Conservation (phyloP, 768 basidiomycete species). For the Filobasidium floriforme region DNA sequence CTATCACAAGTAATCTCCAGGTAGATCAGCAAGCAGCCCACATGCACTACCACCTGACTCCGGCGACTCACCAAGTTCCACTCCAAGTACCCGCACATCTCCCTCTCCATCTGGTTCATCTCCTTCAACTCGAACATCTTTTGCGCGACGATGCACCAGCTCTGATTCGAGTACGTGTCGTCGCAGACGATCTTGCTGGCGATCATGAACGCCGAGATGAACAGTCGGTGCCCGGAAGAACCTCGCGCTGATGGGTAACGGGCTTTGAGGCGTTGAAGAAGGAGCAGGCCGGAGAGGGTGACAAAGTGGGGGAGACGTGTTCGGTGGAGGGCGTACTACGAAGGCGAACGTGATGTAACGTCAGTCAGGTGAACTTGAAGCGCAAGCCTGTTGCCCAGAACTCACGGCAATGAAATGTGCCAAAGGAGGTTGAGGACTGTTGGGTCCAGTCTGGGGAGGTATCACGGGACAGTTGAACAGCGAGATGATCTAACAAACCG, state of each 20-base stretch:
- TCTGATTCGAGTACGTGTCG: slow-evolving; percentile 88
- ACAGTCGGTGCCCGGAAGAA: slow-evolving; percentile 79
- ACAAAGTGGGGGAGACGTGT: slow-evolving; percentile 66
- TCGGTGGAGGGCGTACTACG: slow-evolving; percentile 66
- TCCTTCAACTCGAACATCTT: slow-evolving; percentile 75
- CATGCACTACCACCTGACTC: not conserved
- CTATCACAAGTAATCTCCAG: not conserved
- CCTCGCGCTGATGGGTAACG: slow-evolving; percentile 87
- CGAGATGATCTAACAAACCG: slow-evolving; percentile 54
- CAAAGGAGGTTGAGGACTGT: slow-evolving; percentile 55
- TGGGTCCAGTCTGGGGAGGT: slow-evolving; percentile 53
- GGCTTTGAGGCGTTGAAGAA: slow-evolving; percentile 76
- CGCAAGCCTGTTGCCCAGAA: not conserved
- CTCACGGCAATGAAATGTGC: slow-evolving; percentile 64
- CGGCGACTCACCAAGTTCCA: slow-evolving; percentile 52
- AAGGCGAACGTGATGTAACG: not conserved
- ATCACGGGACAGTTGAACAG: slow-evolving; percentile 79
- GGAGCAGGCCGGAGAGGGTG: slow-evolving; percentile 59
- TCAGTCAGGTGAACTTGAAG: not conserved
- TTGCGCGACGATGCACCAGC: slow-evolving; percentile 83
- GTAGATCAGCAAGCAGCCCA: not conserved
- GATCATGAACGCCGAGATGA: slow-evolving; percentile 90
- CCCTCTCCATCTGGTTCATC: slow-evolving; percentile 94
- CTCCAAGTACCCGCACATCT: slow-evolving; percentile 87
- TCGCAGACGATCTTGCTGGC: slow-evolving; percentile 87